A percentile compares a stretch with the other conserved stretches of the same genome.
phyloP scores from a whole-genome alignment of 768 basidiomycete species.

The Mycena capillaripes region DNA sequence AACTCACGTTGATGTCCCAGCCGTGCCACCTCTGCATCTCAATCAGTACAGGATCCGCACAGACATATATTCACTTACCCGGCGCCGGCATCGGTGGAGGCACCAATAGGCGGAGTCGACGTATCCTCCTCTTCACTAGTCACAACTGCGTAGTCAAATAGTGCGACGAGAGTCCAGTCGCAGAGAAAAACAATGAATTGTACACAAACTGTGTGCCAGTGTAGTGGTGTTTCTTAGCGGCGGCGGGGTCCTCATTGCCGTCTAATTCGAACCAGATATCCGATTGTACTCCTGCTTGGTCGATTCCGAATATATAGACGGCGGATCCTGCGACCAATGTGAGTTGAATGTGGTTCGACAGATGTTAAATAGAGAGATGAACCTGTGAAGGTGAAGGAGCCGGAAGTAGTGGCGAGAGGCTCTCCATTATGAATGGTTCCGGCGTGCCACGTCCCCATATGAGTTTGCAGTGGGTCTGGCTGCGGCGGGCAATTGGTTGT shows the following conservation, averaged over 20 bases:
- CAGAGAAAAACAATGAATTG: too few relatives aligned
- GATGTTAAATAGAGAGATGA: neutral
- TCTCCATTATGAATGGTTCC: too few relatives aligned
- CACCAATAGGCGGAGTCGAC: neutral
- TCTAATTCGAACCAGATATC: constrained; percentile 13
- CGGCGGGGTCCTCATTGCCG: too few relatives aligned
- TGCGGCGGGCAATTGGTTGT: too few relatives aligned
- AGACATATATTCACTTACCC: neutral
- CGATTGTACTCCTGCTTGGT: constrained; percentile 11
- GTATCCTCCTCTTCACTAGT: neutral
- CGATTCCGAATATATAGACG: too few relatives aligned
- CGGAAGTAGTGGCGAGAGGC: too few relatives aligned
- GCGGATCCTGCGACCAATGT: neutral
- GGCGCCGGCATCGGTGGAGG: neutral
- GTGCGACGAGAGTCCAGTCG: constrained; percentile 7
- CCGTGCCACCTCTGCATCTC: too few relatives aligned
- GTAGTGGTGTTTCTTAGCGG: constrained; percentile 7
- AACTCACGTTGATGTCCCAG: neutral
- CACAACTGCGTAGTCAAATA: constrained; percentile 30
- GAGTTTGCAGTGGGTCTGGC: too few relatives aligned
- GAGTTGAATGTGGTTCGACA: neutral
- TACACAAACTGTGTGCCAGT: constrained; percentile 9
- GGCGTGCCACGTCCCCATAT: too few relatives aligned
- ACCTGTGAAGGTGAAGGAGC: too few relatives aligned
- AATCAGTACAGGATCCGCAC: too few relatives aligned